phyloP scores from a whole-genome alignment of 108 stramenopile species.

The Hondaea fermentalgiana region DNA sequence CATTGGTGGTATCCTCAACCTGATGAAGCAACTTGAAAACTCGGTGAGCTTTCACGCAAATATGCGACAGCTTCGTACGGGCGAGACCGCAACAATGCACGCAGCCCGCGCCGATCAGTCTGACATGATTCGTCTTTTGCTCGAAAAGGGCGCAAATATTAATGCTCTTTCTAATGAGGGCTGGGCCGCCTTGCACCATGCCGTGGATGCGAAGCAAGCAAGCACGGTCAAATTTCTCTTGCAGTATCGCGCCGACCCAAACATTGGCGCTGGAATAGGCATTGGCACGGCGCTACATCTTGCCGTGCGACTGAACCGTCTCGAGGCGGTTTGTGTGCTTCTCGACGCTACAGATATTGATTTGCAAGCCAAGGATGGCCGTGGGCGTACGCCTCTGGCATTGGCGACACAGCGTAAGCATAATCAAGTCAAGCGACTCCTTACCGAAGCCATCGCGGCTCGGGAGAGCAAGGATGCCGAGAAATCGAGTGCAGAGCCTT shows the following conservation, averaged over 20 bases:
- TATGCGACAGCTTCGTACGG: not conserved
- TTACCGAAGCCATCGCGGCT: not conserved
- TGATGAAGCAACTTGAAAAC: not conserved
- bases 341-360: not conserved
- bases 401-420: not conserved
- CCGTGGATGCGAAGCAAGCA: not conserved
- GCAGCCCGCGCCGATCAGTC: not conserved
- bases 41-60: not conserved
- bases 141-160: constrained; percentile 4
- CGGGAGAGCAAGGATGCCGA: not conserved
- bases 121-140: not conserved
- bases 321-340: not conserved
- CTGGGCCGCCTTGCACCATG: constrained; percentile 10
- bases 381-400: not conserved
- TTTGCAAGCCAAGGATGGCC: not conserved
- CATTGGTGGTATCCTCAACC: not conserved
- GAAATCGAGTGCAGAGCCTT: not conserved
- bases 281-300: not conserved
- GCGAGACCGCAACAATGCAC: constrained; percentile 6
- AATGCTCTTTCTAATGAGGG: not conserved
- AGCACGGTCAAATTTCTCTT: not conserved
- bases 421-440: not conserved
- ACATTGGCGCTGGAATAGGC: not conserved
- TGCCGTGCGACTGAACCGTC: not conserved
- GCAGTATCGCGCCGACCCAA: not conserved